Conservation (phyloP, 2,329 filamentous ascomycete genomes). For the Lecanicillium sp. region DNA sequence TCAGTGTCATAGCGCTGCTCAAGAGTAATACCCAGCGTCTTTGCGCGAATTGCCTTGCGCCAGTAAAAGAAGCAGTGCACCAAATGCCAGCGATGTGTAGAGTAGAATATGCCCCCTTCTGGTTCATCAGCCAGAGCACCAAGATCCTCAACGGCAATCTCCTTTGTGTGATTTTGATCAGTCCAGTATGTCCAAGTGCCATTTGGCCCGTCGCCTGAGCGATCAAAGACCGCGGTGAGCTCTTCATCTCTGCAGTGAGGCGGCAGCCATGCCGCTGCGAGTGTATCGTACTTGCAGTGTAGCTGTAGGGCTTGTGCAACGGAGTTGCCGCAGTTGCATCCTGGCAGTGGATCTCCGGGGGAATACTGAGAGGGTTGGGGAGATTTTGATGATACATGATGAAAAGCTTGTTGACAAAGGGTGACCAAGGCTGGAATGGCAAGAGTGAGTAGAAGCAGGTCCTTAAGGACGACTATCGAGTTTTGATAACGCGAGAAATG, state of each 20-base stretch:
- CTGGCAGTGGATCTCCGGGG: too few species aligned
- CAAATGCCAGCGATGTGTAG: neutral
- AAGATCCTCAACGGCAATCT: neutral
- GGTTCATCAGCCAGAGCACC: neutral
- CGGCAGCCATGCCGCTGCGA: conserved; percentile 26
- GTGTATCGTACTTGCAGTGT: conserved; percentile 24
- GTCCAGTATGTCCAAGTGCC: conserved; percentile 1
- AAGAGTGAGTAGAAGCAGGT: too few species aligned
- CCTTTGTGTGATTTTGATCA: neutral
- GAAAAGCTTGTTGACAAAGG: too few species aligned
- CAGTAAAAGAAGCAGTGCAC: conserved; percentile 3
- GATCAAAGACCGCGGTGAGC: conserved; percentile 23
- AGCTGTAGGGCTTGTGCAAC: conserved; percentile 17
- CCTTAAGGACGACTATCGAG: too few species aligned
- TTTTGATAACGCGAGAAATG: too few species aligned
- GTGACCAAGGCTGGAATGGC: too few species aligned
- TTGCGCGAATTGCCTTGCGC: neutral
- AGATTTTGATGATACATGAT: too few species aligned
- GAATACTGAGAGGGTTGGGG: too few species aligned
- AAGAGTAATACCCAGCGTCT: neutral
- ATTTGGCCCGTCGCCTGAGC: conserved; percentile 11
- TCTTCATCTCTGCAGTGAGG: conserved; percentile 23
- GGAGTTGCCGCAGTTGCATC: conserved; percentile 23
- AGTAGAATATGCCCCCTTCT: neutral
- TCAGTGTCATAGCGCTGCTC: neutral